Evolutionary conservation across 1,284 basidiomycete species (phyloP), one percentile per base, ranked within the genome.

Genomic region (Rhizoctonia solani): DNA sequence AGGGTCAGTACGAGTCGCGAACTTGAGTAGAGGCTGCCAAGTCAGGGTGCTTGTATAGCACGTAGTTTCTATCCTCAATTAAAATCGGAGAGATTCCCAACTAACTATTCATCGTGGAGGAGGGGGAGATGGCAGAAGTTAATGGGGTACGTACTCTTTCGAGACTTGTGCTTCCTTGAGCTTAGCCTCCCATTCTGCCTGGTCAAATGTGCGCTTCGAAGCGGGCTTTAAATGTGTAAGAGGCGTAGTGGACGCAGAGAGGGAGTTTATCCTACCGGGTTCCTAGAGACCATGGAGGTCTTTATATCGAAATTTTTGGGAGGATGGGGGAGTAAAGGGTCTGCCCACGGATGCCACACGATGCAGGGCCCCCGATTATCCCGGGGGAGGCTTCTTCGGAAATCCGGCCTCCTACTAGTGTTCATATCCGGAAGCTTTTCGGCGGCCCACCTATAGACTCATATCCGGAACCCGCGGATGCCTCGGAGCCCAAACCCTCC

Each of bases 31-130:
- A 39, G 71, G 68, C 32, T 11, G 32, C 4, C 55, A 61, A 68
- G 72, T 69, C 68, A 69, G 27, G 23, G 32, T 47, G 47, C 53
- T 27, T 37, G n/a, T n/a, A 25, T 42, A 42, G 47, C 52, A 59
- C 56, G 16, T 37, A 46, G 32, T 34, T 34, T 53, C 68, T 63
- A 66, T 70, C 66, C 63, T 69, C 59, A 54, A 68, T 25, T 52
- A 54, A 44, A 16, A 47, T 92, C 90, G 85, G 90, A 88, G 90
- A 92, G 90, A 92, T 92, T 92, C 90, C 90, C 90, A 92, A 80
- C 86, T 73, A 76, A 66, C 82, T 77, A 79, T 76, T 88, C 86
- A 85, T 90, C 89, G 47, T 34, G 50, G 42, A 41, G 23, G 37
- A 50, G 49, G 63, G 29, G 30, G 39, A 42, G 21, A 30, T 19